A percentile compares a stretch with the other conserved stretches of the same genome.
phyloP scores from a whole-genome alignment of 176 grass and related monocot genomes.

The Stipa capillata region DNA sequence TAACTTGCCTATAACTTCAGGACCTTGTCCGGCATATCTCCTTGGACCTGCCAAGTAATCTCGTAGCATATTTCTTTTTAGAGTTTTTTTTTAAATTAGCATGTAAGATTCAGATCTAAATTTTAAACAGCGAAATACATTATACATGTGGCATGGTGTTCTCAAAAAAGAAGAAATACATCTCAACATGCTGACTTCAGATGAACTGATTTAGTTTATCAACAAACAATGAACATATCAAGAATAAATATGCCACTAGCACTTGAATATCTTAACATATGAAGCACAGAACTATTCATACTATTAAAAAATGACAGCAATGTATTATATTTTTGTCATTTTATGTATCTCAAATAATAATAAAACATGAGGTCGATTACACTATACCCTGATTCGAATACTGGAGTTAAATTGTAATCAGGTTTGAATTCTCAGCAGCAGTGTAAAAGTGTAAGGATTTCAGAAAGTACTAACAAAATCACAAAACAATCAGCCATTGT shows the following conservation, averaged over 20 bases:
- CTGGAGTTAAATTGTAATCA: neutral
- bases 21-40: neutral
- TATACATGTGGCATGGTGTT: neutral
- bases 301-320: conserved; percentile 4
- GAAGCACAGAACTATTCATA: neutral
- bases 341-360: neutral
- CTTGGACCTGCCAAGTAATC: neutral
- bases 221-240: neutral
- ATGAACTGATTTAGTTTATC: neutral
- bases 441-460: neutral
- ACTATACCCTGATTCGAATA: neutral
- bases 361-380: neutral
- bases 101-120: neutral
- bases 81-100: no score
- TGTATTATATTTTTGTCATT: neutral
- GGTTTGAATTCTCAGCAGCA: neutral
- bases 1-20: neutral
- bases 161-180: neutral
- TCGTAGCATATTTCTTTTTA: neutral
- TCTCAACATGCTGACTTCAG: neutral
- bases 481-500: conserved; percentile 13
- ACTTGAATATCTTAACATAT: conserved; percentile 2
- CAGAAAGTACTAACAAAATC: conserved; percentile 9
- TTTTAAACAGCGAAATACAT: neutral
- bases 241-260: neutral